Evolutionary conservation across 1,284 basidiomycete species (phyloP), one percentile per base, ranked within the genome.

Genomic region (Melampsora larici-populina): DNA sequence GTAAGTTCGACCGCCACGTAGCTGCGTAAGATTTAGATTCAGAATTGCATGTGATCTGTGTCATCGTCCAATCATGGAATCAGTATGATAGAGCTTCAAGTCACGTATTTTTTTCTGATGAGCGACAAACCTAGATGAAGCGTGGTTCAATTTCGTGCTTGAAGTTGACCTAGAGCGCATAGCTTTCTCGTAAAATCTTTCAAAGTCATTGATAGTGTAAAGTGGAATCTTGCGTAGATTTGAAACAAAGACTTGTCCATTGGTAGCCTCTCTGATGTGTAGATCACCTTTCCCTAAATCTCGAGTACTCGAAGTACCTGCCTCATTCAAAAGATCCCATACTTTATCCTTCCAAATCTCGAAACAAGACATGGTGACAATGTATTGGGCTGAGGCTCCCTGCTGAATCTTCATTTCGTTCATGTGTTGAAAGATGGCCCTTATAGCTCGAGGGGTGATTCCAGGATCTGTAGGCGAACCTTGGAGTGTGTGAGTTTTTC

Each of bases 341-440:
- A 75, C 72, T 29, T 75, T 75, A 46, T 75, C 72, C 49, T 75
- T 75, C 63, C 63, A 75, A 24, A 75, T 75, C 33, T 75, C 72
- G 36, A 58, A 75, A 33, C 72, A 75, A 26, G 72, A 43, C 33
- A 75, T 67, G n/a, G 63, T 58, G 18, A 75, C 15, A 24, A 36
- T 29, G 31, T 31, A 65, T 29, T 48, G 33, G 1, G 18, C 43
- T 2, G 43, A 18, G 4, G 8, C 13, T 29, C 21, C 33, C 13
- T 8, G 15, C 8, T 58, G 15, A 9, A 31, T 60, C 26, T 51
- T 66, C 1, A 75, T 24, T 17, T n/a, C 31, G 15, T 51, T 48
- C 6, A 66, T 48, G 1, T 55, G 63, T 66, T 75, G 48, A 29
- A 75, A 75, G 21, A 75, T 67, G 48, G 64, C 51, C 18, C 64